These are phyloP conservation scores for Pisolithus marmoratus DNA, from an alignment of 768 basidiomycete species.

Conservation along the genomic window DNA sequence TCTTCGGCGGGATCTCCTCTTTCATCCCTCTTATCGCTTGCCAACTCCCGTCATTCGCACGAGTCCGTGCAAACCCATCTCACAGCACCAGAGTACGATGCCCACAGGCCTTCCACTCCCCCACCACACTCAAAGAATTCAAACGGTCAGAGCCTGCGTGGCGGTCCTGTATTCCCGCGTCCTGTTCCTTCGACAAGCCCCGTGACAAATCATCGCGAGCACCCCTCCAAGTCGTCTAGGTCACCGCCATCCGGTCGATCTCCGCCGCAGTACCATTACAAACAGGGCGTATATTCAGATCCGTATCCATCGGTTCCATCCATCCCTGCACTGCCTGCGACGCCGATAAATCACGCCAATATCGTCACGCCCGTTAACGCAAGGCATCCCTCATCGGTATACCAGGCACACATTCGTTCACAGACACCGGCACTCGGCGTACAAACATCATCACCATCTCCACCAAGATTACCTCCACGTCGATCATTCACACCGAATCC, in stretches of 20 bases:
- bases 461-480: background rate
- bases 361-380: slow-evolving; percentile 19
- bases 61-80: slow-evolving; percentile 22
- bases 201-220: slow-evolving; percentile 6
- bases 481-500: slow-evolving; percentile 4
- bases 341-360: slow-evolving; percentile 22
- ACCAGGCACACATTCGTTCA: slow-evolving; percentile 8
- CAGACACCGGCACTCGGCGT: background rate
- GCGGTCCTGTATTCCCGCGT: slow-evolving; percentile 8
- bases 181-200: slow-evolving; percentile 11
- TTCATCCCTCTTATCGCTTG: slow-evolving; percentile 26
- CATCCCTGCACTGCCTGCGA: slow-evolving; percentile 22
- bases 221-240: slow-evolving; percentile 9
- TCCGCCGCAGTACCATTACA: slow-evolving; percentile 11
- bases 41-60: slow-evolving; percentile 18
- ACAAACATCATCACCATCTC: slow-evolving; percentile 1
- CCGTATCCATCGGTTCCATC: slow-evolving; percentile 20
- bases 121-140: background rate
- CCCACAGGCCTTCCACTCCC: slow-evolving; percentile 3
- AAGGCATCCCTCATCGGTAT: slow-evolving; percentile 8
- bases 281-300: slow-evolving; percentile 5
- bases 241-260: slow-evolving; percentile 12
- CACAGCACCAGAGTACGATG: slow-evolving; percentile 18
- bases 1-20: slow-evolving; percentile 20
- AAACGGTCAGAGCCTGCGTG: background rate